Base-by-base conservation (phyloP, 148 eudicot genomes). In the Chenopodium suecicum region DNA sequence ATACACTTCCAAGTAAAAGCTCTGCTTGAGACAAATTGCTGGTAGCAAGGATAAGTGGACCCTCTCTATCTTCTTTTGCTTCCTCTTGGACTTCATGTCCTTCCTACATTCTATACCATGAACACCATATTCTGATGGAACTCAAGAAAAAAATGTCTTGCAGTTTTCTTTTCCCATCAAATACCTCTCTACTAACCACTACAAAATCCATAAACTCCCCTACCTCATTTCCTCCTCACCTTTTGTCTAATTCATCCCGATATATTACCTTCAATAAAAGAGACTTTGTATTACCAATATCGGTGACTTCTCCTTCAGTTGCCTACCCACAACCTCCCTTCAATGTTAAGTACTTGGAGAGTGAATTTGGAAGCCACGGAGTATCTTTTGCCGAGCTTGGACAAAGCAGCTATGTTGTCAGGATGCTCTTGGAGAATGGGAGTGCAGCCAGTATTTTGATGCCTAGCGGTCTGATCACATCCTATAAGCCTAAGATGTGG, bases 401-500 rank as follows among this genome's bases (percentile, higher is more conserved):
- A 2, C 19, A 19, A 3, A 82, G 82, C 60, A 85, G 85, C 73
- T 93, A 91, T n/a, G 93, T 95, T 2, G 89, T 89, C 63, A 91
- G 65, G 83, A 87, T 95, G 94, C 78, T 78, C 41, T 67, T 92
- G 80, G 95, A 86, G 46, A 93, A 92, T 19, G 94, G 97, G 29
- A 95, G 91, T 47, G 79, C 88, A 20, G 94, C 90, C 73, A 93
- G 75, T 34, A n/a, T 95, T 60, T 84, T 93, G 90, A 87, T 95
- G 77, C 98, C 98, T 13, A 84, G 90, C 77, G 98, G 98, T 62
- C 79, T 95, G 29, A 85, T 93, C 86, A 93, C 97, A 0, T 95
- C 98, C 0, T 94, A 89, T 81, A 94, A 93, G 85, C 91, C 94
- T 7, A 88, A 83, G 74, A 91, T 94, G 93, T 93, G 98, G 97